phyloP scores from a whole-genome alignment of 2,329 filamentous ascomycete species.

The Xylaria sp. region DNA sequence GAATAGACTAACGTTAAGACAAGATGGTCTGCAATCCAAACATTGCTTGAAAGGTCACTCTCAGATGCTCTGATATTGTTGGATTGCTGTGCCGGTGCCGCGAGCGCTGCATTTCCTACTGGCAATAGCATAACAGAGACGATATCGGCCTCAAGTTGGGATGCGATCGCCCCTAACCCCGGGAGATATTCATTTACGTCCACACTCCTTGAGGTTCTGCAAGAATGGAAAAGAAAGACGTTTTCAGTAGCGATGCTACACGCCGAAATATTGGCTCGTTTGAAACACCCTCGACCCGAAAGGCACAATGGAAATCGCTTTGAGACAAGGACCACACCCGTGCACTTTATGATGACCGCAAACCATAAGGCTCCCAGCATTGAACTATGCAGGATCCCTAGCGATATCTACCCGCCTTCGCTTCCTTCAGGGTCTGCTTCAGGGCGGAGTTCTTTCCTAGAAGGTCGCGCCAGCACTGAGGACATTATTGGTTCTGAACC shows the following conservation, averaged over 20 bases:
- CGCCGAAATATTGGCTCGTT: conserved; percentile 62
- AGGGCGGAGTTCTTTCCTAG: conserved; percentile 31
- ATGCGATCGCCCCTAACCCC: conserved; percentile 64
- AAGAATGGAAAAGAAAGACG: conserved; percentile 59
- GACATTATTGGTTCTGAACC: conserved; percentile 49
- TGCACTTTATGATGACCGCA: conserved; percentile 68
- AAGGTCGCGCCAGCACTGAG: conserved; percentile 38
- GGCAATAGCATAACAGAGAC: conserved; percentile 66
- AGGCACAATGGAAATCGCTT: conserved; percentile 63
- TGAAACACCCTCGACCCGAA: conserved; percentile 64
- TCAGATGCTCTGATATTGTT: conserved; percentile 64
- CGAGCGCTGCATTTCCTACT: conserved; percentile 63
- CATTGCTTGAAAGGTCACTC: conserved; percentile 60
- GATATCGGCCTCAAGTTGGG: conserved; percentile 67
- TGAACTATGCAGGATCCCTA: conserved; percentile 53
- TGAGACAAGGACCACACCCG: conserved; percentile 62
- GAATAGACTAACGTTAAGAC: background rate
- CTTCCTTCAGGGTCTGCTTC: conserved; percentile 41
- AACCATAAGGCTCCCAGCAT: conserved; percentile 65
- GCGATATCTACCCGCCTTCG: conserved; percentile 45
- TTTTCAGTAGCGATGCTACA: conserved; percentile 67
- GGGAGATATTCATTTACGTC: conserved; percentile 65
- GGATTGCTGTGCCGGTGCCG: conserved; percentile 65
- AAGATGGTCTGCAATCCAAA: conserved; percentile 66
- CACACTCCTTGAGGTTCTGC: conserved; percentile 62